Evolutionary conservation across 129 eudicot species (phyloP).

Genomic region (Heracleum sosnowskyi): DNA sequence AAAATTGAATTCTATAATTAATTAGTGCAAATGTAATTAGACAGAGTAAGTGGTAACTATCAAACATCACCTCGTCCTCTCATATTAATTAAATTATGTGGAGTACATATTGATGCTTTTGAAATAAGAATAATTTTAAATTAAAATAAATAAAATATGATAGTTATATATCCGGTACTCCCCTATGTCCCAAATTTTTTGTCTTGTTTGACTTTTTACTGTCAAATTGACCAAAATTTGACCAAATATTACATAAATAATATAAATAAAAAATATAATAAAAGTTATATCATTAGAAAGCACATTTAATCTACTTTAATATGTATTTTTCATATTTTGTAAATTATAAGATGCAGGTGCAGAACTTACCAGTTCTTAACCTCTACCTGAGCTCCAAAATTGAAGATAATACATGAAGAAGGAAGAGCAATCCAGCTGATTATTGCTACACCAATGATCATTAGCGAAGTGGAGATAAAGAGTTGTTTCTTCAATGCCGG

Average conservation of each 20-base stretch:
- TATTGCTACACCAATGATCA: conserved; percentile 23
- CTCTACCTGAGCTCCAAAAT: conserved; percentile 24
- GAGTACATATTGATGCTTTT: too few species aligned
- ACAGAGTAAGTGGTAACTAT: neutral
- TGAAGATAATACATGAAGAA: conserved; percentile 26
- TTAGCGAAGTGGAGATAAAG: conserved; percentile 21
- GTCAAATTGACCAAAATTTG: too few species aligned
- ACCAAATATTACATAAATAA: too few species aligned
- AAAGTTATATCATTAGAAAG: too few species aligned
- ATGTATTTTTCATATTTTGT: too few species aligned
- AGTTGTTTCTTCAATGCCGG: conserved; percentile 33
- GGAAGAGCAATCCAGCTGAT: conserved; percentile 29
- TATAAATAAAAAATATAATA: too few species aligned
- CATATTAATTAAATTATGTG: too few species aligned
- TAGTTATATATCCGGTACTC: neutral
- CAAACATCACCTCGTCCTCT: neutral
- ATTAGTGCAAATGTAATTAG: neutral
- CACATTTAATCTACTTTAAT: too few species aligned
- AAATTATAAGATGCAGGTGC: neutral
- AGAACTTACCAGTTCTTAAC: conserved; percentile 28
- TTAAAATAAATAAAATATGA: too few species aligned
- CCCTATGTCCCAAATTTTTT: too few species aligned
- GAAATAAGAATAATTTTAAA: neutral
- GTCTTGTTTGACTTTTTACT: too few species aligned
- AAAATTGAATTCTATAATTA: neutral